Evolutionary conservation across 495 filamentous ascomycete genomes (phyloP), one percentile per base, ranked within the genome.

Genomic region (Aspergillus sclerotiicarbonarius): DNA sequence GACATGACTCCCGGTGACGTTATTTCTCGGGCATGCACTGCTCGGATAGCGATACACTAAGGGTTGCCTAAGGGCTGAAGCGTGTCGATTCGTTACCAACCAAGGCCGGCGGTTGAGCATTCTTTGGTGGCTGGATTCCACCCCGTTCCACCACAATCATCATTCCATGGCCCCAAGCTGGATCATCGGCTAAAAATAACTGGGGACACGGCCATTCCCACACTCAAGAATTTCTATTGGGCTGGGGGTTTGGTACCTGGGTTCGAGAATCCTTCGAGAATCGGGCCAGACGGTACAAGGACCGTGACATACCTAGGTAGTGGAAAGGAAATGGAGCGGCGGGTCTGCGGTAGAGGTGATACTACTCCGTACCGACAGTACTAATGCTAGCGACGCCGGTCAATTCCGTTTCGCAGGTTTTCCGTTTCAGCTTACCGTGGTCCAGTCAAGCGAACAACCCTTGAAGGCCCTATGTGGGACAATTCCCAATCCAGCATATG

Each of bases 181-280:
- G 55, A 57, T 56, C 43, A 53, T 49, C n/a, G 49, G 29, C 60
- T 62, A 66, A 66, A 66, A 60, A 56, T 62, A 66, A 60, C 49
- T 20, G 20, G 29, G 29, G 47, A 16, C 44, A 18, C 44, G 21
- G 16, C 41, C 50, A 39, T 51, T 57, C 49, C 20, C 20, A n/a
- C 45, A 41, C 32, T 48, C 47, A 54, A 58, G 48, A 41, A 37
- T 45, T 50, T 20, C 32, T 31, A 54, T 41, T 55, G 15, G 44
- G 19, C 18, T 21, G n/a, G n/a, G 1, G 25, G 10, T 54, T 45
- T 39, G 51, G 47, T 39, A 58, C 56, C 29, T 49, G 46, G 57
- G 61, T 66, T 68, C 66, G 62, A 54, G 66, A 68, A 65, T 58
- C 54, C 63, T 68, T 68, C 66, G 61, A 65, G 46, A 55, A 59